phyloP scores from a whole-genome alignment of 331 rosid species.

The Pyrus hybrid region DNA sequence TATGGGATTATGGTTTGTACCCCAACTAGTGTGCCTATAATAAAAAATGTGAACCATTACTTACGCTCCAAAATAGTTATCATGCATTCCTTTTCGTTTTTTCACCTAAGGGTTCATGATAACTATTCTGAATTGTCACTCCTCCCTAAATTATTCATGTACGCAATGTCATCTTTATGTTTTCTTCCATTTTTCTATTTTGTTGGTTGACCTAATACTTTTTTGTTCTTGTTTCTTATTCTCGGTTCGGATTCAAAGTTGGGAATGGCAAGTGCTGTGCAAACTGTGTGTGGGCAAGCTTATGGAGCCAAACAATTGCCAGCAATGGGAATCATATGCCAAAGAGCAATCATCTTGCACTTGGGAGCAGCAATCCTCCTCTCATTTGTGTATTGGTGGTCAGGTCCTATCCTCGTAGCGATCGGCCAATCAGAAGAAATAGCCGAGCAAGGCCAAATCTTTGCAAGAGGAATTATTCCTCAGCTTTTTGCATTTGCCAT shows the following conservation, averaged over 20 bases:
- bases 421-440: slow-evolving; percentile 56
- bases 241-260: slow-evolving; percentile 19
- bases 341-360: slow-evolving; percentile 62
- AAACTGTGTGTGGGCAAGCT: slow-evolving; percentile 86
- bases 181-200: not conserved
- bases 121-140: no score
- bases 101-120: no score
- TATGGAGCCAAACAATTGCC: slow-evolving; percentile 53
- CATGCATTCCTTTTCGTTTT: no score
- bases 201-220: not conserved
- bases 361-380: slow-evolving; percentile 66
- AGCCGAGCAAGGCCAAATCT: slow-evolving; percentile 41
- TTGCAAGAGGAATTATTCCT: slow-evolving; percentile 48
- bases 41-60: slow-evolving; percentile 36
- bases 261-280: slow-evolving; percentile 89
- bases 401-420: slow-evolving; percentile 46
- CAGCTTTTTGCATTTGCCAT: slow-evolving; percentile 72
- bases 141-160: not conserved
- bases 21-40: not conserved
- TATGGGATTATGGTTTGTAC: slow-evolving; percentile 59
- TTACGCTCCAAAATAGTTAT: no score
- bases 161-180: not conserved
- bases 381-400: slow-evolving; percentile 56
- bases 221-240: not conserved
- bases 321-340: slow-evolving; percentile 64